Base-by-base conservation (phyloP, 805 yeast species). In the Diddensiella transvaalensis region DNA sequence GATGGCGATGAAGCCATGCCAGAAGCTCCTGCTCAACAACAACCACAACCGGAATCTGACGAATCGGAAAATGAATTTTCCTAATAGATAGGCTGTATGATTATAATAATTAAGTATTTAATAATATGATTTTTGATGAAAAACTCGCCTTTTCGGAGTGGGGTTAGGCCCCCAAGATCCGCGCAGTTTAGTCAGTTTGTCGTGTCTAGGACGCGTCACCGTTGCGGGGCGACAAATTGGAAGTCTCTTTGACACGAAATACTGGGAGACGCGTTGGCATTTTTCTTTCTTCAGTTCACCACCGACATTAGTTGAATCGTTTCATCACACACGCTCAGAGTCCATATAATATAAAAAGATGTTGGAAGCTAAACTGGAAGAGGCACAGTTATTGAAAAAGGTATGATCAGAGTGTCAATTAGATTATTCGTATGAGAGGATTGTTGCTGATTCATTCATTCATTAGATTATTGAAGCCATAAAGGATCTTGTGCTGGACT, bases 341-440 rank as follows among this genome's bases (percentile, higher is more conserved):
- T n/a, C n/a, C n/a, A n/a, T n/a, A n/a, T n/a, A n/a, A 10, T 49
- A 26, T 8, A 22, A 8, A 40, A 66, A 35, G 56, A 93, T 93
- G 98, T 81, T 93, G 73, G 99, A 93, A 80, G 98, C 96, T 58
- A 90, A 89, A 75, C 87, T 93, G 60, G 91, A 85, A 61, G 90
- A 89, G 74, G 96, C 98, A 47, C 78, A 90, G 49, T 78, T 89
- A 57, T 80, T 93, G 66, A 93, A 93, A 72, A 89, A 86, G 69
- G 78, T 76, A 61, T 23, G 75, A n/a, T n/a, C n/a, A n/a, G n/a
- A n/a, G n/a, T n/a, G n/a, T n/a, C n/a, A n/a, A n/a, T n/a, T n/a
- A n/a, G n/a, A n/a, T n/a, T n/a, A n/a, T n/a, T n/a, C n/a, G n/a
- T n/a, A n/a, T n/a, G n/a, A n/a, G n/a, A n/a, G n/a, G 3, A 13